phyloP scores from a whole-genome alignment of 83 land plant genomes.

The Thuja plicata region DNA sequence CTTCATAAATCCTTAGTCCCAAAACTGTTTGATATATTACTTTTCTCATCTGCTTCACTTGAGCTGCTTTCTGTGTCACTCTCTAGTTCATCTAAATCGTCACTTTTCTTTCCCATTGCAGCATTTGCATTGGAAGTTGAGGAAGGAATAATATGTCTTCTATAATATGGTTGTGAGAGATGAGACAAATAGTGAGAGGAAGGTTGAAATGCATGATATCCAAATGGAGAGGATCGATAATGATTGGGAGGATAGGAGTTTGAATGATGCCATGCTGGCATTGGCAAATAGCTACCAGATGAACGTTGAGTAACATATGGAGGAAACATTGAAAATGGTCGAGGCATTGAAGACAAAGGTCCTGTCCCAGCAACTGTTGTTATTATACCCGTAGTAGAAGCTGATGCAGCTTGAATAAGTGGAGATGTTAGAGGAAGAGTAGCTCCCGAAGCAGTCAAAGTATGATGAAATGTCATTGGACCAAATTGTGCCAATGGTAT shows the following conservation, averaged over 20 bases:
- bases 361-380: slow-evolving; percentile 2
- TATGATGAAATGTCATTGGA: not conserved
- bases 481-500: slow-evolving; percentile 3
- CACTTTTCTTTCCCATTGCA: not conserved
- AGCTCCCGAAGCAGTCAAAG: slow-evolving; percentile 6
- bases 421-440: slow-evolving; percentile 4
- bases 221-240: slow-evolving; percentile 5
- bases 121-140: not conserved
- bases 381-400: not conserved
- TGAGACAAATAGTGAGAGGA: not conserved
- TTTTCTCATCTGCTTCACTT: slow-evolving; percentile 10
- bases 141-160: slow-evolving; percentile 1
- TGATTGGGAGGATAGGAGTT: slow-evolving; percentile 12
- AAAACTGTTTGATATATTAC: slow-evolving; percentile 8
- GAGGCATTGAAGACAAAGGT: not conserved
- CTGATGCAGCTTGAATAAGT: slow-evolving; percentile 7
- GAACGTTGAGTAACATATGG: slow-evolving; percentile 7
- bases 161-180: slow-evolving; percentile 10
- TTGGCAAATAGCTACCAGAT: slow-evolving; percentile 9
- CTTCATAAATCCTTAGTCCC: not conserved
- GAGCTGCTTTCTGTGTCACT: slow-evolving; percentile 14
- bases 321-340: slow-evolving; percentile 14
- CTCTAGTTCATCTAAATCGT: slow-evolving; percentile 5
- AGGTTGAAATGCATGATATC: not conserved
- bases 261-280: slow-evolving; percentile 15